Evolutionary conservation across 192 early-diverging fungal genomes (phyloP).

Genomic region (Mycoemilia scoparia): DNA sequence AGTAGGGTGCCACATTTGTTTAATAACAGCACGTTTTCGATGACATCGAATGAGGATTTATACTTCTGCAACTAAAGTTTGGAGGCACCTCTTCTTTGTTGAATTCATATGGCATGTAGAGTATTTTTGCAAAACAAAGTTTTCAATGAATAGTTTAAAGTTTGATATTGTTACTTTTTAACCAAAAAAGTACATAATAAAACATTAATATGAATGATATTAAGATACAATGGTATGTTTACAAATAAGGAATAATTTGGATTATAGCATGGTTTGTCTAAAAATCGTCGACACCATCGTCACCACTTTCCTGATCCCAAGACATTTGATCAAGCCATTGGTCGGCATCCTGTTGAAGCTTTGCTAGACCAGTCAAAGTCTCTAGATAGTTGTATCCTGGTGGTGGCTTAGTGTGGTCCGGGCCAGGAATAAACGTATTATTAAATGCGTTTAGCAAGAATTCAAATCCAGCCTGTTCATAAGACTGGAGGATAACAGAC

Average conservation of each 20-base stretch:
- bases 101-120: too few species aligned
- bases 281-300: constrained; percentile 17
- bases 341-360: constrained; percentile 66
- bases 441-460: constrained; percentile 62
- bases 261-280: constrained; percentile 7
- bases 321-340: constrained; percentile 46
- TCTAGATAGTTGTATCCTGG: constrained; percentile 59
- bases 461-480: constrained; percentile 41
- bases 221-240: neutral
- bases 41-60: too few species aligned
- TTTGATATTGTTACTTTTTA: too few species aligned
- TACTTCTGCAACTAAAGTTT: too few species aligned
- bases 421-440: constrained; percentile 18
- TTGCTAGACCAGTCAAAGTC: constrained; percentile 62
- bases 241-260: constrained; percentile 3
- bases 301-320: constrained; percentile 46
- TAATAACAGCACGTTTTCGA: too few species aligned
- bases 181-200: too few species aligned
- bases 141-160: too few species aligned
- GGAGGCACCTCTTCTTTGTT: too few species aligned
- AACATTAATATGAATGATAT: constrained; percentile 1
- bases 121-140: too few species aligned
- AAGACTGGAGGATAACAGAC: constrained; percentile 32
- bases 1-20: too few species aligned
- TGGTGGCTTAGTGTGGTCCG: constrained; percentile 3